Evolutionary conservation across 108 stramenopile genomes (phyloP).

Genomic region (Epipyxis sp.): DNA sequence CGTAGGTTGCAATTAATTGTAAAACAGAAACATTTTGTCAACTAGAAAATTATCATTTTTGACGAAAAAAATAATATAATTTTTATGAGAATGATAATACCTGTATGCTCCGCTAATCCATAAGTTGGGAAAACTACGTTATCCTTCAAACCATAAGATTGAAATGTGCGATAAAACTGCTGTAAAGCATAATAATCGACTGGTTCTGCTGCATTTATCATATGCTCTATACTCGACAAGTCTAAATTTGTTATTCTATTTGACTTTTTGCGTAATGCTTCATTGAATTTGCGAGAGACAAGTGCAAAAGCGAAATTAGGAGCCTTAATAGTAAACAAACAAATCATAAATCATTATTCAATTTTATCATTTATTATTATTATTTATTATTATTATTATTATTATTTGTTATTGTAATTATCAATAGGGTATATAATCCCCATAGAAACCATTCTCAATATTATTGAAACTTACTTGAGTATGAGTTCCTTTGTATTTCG

Average conservation of each 20-base stretch:
- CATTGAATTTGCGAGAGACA: slow-evolving; percentile 74
- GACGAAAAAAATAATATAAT: no score
- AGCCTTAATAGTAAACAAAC: slow-evolving; percentile 51
- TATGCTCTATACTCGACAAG: slow-evolving; percentile 74
- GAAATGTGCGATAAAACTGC: slow-evolving; percentile 70
- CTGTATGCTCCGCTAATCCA: slow-evolving; percentile 96
- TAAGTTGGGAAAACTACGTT: slow-evolving; percentile 81
- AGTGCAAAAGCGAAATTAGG: slow-evolving; percentile 96
- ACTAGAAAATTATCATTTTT: no score
- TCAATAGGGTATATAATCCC: not conserved
- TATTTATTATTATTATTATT: no score
- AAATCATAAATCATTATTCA: not conserved
- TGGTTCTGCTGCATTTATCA: slow-evolving; percentile 96
- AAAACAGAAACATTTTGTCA: no score
- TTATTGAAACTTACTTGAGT: slow-evolving; percentile 54
- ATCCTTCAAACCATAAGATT: slow-evolving; percentile 64
- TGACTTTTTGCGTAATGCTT: not conserved
- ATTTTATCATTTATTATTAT: no score
- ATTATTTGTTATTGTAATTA: no score
- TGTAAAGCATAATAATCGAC: slow-evolving; percentile 70
- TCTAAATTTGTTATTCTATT: slow-evolving; percentile 65
- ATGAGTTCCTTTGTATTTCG: slow-evolving; percentile 80
- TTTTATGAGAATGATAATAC: no score
- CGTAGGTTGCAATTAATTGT: no score
- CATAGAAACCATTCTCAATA: not conserved